Base-by-base conservation (phyloP, 192 early-diverging fungal species). In the Podila epigama region DNA sequence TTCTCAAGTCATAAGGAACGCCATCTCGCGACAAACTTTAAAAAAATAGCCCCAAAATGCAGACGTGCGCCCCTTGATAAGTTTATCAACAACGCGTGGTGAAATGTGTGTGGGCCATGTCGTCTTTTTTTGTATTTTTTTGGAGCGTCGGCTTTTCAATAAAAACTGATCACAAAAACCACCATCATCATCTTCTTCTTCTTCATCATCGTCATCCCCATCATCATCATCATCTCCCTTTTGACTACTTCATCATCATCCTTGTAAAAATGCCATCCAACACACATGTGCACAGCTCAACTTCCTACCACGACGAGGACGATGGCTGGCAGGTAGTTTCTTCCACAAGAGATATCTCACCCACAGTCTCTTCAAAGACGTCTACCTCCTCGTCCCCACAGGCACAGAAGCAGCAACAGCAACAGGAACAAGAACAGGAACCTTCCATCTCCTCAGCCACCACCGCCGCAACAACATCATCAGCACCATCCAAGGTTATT, bases 151-250 rank as follows among this genome's bases (percentile, higher is more conserved):
- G n/a, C n/a, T n/a, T n/a, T n/a, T n/a, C n/a, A 28, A 55, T 10
- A 28, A 18, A 31, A 13, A n/a, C 48, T 20, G 48, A 22, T 20
- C 48, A 13, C 15, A 18, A 22, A 51, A n/a, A 22, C 25, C 4
- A 13, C 48, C 18, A 22, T 6, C 18, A 6, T 51, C 18, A 22
- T 15, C 22, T 22, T 13, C 69, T 1, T 62, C 69, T n/a, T 39
- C 69, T 5, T 33, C 59, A 5, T 12, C 69, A 54, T 12, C 68
- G 8, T 44, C 65, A 2, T 18, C 51, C 50, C 22, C 48, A 53
- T 28, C 31, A 34, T 58, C 34, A 25, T 34, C 60, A 25, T 15
- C 60, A 41, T 20, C 36, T n/a, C n/a, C n/a, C n/a, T n/a, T n/a
- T n/a, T n/a, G n/a, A n/a, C n/a, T n/a, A n/a, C n/a, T n/a, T n/a